These are phyloP conservation scores for Russula vinacea DNA, from an alignment of 768 basidiomycete species.

Conservation along the genomic window DNA sequence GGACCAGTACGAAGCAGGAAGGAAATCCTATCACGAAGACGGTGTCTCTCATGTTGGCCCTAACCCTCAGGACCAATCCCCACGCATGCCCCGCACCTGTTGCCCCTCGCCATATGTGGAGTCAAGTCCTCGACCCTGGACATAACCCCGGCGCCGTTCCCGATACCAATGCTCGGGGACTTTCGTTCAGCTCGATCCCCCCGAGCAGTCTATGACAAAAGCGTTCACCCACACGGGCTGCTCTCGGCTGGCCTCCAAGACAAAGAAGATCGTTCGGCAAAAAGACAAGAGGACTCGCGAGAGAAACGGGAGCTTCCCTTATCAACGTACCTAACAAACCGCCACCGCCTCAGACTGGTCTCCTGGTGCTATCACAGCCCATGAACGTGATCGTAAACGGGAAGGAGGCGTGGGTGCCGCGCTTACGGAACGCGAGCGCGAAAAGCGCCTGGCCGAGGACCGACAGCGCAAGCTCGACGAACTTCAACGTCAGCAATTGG, in stretches of 20 bases:
- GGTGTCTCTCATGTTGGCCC: conserved; percentile 29
- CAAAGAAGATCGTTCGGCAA: conserved; percentile 93
- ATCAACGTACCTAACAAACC: conserved; percentile 96
- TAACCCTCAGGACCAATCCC: conserved; percentile 18
- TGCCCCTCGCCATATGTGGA: conserved; percentile 78
- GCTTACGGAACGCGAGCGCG: conserved; percentile 91
- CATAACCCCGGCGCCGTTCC: conserved; percentile 46
- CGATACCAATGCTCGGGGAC: conserved; percentile 44
- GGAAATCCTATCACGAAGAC: conserved; percentile 59
- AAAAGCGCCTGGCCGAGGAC: conserved; percentile 88
- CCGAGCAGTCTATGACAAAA: conserved; percentile 77
- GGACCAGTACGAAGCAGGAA: conserved; percentile 52
- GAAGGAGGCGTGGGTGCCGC: conserved; percentile 95
- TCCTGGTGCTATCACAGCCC: conserved; percentile 95
- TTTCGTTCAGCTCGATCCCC: conserved; percentile 72
- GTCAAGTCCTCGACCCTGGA: conserved; percentile 76
- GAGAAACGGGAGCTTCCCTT: conserved; percentile 86
- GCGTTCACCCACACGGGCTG: conserved; percentile 94
- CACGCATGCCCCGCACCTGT: conserved; percentile 35
- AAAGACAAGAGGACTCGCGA: conserved; percentile 87
- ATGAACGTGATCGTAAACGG: conserved; percentile 90
- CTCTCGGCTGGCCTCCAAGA: conserved; percentile 94
- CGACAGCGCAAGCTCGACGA: conserved; percentile 91
- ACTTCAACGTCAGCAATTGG: conserved; percentile 81
- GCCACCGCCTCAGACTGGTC: conserved; percentile 89